These are phyloP conservation scores for Aspergillus viridinutans DNA, from an alignment of 2,329 filamentous ascomycete genomes.

Conservation along the genomic window DNA sequence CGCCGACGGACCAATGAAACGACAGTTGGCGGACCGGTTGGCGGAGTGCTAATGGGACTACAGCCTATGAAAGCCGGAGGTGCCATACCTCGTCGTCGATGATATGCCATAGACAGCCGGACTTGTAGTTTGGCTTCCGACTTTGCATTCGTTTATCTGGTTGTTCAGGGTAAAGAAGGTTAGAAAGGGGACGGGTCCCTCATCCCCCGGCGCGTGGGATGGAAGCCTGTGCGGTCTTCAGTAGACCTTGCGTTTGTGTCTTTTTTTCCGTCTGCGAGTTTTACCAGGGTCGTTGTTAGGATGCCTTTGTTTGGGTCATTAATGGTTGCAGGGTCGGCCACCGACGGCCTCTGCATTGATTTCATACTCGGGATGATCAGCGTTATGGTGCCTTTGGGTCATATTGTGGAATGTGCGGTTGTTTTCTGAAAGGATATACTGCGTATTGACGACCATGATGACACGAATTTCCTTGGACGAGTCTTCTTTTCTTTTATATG, in stretches of 20 bases:
- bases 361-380: slow-evolving; percentile 14
- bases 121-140: neutral
- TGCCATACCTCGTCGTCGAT: slow-evolving; percentile 38
- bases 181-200: neutral
- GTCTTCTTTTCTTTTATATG: slow-evolving; percentile 12
- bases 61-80: slow-evolving; percentile 44
- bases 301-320: neutral
- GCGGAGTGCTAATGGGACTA: slow-evolving; percentile 34
- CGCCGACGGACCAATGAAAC: slow-evolving; percentile 72
- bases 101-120: slow-evolving; percentile 6
- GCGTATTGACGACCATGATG: slow-evolving; percentile 31
- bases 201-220: too few species aligned
- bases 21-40: slow-evolving; percentile 44
- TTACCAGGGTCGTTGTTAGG: neutral
- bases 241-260: neutral
- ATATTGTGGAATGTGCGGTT: slow-evolving; percentile 16
- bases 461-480: slow-evolving; percentile 32
- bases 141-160: slow-evolving; percentile 9
- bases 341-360: slow-evolving; percentile 9
- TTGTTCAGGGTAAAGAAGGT: neutral
- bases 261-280: neutral
- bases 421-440: slow-evolving; percentile 18
- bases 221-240: neutral
- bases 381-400: slow-evolving; percentile 18
- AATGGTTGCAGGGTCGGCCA: slow-evolving; percentile 11